Base-by-base conservation (phyloP, 179 eudicot genomes). In the Spergularia azorica region DNA sequence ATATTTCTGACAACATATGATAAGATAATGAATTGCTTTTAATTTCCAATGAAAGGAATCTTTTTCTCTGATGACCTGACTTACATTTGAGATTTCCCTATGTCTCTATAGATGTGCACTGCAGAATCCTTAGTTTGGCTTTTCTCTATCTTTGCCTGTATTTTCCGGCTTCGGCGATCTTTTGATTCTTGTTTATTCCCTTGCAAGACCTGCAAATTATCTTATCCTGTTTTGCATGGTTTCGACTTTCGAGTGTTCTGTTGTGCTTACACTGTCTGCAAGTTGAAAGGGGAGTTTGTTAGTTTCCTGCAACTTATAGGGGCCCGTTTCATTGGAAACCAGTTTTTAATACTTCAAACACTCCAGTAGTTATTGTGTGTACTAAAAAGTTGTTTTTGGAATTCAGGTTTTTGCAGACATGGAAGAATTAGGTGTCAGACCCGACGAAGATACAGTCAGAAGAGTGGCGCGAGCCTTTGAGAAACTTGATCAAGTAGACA, bases 371-470 rank as follows among this genome's bases (percentile, higher is more conserved):
- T 54, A 54, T 1, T 54, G 16, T 7, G 58, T 26, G 16, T 68
- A 8, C 60, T 74, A 63, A 74, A 11, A 55, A 75, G 32, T 12
- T 54, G 21, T 41, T 36, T 73, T 46, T 12, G 67, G 78, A 80
- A 36, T 68, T 65, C 81, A 95, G 98, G 88, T 92, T 38, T 92
- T 95, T 87, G 97, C 92, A 12, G 98, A 92, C 83, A 95, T 95
- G 97, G 98, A 95, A 79, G 98, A 95, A 82, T 80, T 95, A 62
- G 94, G 91, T 38, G 93, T 95, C 73, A 95, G 89, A 77, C 96
- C 98, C 43, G 98, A 92, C 75, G 90, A 93, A 81, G 98, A 92
- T 84, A 89, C 96, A 8, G 85, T 88, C 64, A 85, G 86, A 84
- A 89, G 87, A 84, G 83, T 94, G 69, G 92, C 92, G 63, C 83